A percentile compares a stretch with the other conserved stretches of the same genome.
Evolutionary conservation across 768 basidiomycete genomes (phyloP).

Genomic region (Royoungia palumana): DNA sequence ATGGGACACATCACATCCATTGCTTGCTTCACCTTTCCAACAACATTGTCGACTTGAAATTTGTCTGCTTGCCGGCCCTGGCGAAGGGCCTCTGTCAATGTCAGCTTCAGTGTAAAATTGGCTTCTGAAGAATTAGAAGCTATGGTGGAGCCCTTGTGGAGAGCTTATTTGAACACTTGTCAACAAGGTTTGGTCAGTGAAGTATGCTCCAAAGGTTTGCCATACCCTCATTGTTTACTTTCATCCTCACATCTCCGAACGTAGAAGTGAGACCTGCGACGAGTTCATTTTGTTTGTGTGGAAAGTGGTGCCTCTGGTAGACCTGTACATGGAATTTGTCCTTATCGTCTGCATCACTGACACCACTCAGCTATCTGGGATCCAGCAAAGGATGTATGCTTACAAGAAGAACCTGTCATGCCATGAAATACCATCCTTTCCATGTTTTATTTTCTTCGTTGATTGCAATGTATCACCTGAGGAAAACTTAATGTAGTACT

Average conservation of each 20-base stretch:
- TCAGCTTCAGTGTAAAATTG: too few species aligned
- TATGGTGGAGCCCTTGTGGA: too few species aligned
- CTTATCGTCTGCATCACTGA: not conserved
- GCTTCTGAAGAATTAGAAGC: too few species aligned
- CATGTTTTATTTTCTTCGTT: not conserved
- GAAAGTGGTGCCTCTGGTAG: not conserved
- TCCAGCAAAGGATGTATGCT: not conserved
- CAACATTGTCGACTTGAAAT: not conserved
- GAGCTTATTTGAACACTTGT: too few species aligned
- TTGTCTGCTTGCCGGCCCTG: not conserved
- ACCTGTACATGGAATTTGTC: not conserved
- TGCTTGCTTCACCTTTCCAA: not conserved
- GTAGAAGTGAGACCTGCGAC: too few species aligned
- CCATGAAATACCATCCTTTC: not conserved
- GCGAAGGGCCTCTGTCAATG: too few species aligned
- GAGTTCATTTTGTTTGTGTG: not conserved
- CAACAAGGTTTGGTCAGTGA: not conserved
- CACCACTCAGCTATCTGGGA: not conserved
- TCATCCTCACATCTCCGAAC: not conserved
- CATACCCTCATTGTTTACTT: not conserved
- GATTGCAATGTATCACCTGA: too few species aligned
- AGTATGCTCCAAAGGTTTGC: too few species aligned
- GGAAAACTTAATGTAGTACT: not conserved
- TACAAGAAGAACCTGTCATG: not conserved
- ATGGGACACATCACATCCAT: too few species aligned